These are phyloP conservation scores for Venturia pyrina DNA, from an alignment of 2,329 filamentous ascomycete genomes.

Conservation along the genomic window DNA sequence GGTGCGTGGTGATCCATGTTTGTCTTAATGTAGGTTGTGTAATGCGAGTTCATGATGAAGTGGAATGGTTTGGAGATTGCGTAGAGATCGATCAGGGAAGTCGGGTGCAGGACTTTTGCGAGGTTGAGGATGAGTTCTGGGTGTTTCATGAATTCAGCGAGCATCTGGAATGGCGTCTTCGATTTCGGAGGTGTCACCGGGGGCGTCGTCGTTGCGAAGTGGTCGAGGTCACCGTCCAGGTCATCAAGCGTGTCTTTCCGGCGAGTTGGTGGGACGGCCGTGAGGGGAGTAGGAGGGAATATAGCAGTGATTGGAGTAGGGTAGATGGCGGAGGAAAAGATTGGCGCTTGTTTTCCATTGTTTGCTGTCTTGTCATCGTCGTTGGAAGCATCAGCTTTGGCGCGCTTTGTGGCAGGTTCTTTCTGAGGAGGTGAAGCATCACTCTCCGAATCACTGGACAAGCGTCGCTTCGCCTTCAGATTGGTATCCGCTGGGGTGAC, in stretches of 20 bases:
- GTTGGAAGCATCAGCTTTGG: neutral
- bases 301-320: neutral
- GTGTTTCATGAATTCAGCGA: slow-evolving; percentile 21
- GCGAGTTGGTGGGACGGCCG: neutral
- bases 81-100: slow-evolving; percentile 23
- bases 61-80: slow-evolving; percentile 31
- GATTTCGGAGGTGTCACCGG: neutral
- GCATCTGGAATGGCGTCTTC: slow-evolving; percentile 8
- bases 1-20: slow-evolving; percentile 47
- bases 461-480: neutral
- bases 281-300: neutral
- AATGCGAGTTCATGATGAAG: slow-evolving; percentile 32
- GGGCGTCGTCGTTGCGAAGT: neutral
- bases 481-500: neutral
- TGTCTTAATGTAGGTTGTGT: slow-evolving; percentile 47
- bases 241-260: neutral
- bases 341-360: neutral
- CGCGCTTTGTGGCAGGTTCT: neutral
- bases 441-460: neutral
- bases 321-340: neutral
- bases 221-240: neutral
- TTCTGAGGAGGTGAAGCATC: neutral
- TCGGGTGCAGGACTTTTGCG: slow-evolving; percentile 19
- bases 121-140: slow-evolving; percentile 27
- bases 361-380: neutral